Percentiles rank a stretch among this genome's conserved stretches.
Evolutionary conservation across 202 grass and related monocot species (phyloP).

Genomic region (Alloteropsis angusta): DNA sequence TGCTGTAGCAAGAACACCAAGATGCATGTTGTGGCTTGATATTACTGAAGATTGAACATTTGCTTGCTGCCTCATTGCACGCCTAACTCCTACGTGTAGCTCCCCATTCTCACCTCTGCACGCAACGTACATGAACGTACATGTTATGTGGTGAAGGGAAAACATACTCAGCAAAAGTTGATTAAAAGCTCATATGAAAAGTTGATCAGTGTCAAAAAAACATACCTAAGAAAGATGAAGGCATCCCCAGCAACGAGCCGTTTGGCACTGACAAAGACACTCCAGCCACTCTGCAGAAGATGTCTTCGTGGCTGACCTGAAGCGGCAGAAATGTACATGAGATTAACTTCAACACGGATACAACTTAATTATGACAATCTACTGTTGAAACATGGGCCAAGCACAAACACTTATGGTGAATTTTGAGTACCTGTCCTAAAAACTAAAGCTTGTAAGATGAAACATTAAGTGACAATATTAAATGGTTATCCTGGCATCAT

Average conservation of each 20-base stretch:
- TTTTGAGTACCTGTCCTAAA: constrained; percentile 1
- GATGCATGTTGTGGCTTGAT: constrained; percentile 96
- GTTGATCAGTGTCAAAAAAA: neutral
- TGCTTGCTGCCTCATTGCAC: constrained; percentile 82
- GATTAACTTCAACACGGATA: constrained; percentile 2
- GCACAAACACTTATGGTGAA: neutral
- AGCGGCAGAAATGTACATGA: constrained; percentile 22
- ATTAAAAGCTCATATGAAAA: neutral
- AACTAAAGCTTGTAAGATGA: neutral
- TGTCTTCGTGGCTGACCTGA: constrained; percentile 86
- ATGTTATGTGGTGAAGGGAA: neutral
- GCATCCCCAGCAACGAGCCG: constrained; percentile 86
- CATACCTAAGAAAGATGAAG: constrained; percentile 89
- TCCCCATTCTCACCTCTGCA: constrained; percentile 76
- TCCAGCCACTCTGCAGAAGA: constrained; percentile 94
- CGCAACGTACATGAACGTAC: neutral
- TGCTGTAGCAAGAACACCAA: constrained; percentile 94
- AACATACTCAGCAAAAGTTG: neutral
- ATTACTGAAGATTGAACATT: constrained; percentile 91
- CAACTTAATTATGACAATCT: neutral
- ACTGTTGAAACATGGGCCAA: neutral
- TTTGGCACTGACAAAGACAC: constrained; percentile 89
- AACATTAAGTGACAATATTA: neutral
- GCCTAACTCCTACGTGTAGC: constrained; percentile 81
- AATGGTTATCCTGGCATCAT: neutral